Conservation (phyloP, 139 green algal genomes). For the Chlamydomonas sp. region DNA sequence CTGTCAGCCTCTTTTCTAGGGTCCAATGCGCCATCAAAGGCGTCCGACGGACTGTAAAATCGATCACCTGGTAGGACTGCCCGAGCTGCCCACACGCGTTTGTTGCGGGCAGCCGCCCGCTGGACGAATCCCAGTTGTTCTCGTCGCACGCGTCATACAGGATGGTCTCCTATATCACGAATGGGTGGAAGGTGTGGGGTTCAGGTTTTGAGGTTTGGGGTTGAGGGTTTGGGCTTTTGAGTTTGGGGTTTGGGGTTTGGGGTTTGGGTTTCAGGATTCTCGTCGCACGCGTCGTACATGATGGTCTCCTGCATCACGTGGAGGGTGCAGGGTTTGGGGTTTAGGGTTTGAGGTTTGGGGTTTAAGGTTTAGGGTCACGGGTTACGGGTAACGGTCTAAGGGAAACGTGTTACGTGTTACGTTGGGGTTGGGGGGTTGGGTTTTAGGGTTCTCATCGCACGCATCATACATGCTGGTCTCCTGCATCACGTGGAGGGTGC, state of each 20-base stretch:
- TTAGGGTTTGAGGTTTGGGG: no score
- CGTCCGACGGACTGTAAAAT: no score
- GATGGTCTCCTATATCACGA: neutral
- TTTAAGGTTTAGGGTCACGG: neutral
- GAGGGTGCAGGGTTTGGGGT: no score
- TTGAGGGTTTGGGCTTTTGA: no score
- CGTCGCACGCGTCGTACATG: slow-evolving; percentile 11
- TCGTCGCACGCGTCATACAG: slow-evolving; percentile 1
- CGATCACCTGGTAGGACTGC: slow-evolving; percentile 6
- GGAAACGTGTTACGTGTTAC: neutral
- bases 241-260: no score
- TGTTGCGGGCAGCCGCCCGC: neutral
- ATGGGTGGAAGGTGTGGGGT: neutral
- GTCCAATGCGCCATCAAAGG: no score
- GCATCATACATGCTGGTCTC: slow-evolving; percentile 10
- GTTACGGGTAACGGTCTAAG: neutral
- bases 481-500: neutral
- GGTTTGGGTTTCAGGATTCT: no score
- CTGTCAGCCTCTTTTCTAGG: no score
- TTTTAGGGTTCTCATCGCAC: slow-evolving; percentile 3
- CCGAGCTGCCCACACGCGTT: slow-evolving; percentile 11
- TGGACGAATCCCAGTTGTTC: slow-evolving; percentile 11
- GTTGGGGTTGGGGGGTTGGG: neutral
- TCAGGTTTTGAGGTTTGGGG: no score
- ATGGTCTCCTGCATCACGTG: slow-evolving; percentile 10